Percentiles rank a stretch among this genome's conserved stretches.
These are phyloP conservation scores for Phialemoniopsis sp. DNA, from an alignment of 2,329 filamentous ascomycete genomes.

Conservation along the genomic window DNA sequence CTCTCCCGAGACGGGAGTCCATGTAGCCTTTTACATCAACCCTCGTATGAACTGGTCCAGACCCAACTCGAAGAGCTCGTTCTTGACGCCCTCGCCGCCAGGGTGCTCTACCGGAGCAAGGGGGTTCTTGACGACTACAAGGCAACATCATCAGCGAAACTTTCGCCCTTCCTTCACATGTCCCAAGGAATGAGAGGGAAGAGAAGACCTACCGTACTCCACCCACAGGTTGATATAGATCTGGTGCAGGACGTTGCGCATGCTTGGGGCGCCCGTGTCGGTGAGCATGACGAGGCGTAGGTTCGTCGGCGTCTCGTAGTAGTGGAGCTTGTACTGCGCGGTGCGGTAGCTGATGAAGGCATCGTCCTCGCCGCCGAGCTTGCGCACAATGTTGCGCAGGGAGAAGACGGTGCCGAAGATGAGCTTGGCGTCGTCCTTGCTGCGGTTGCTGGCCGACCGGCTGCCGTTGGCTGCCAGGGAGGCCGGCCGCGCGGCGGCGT, in stretches of 20 bases:
- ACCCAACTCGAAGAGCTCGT: constrained; percentile 67
- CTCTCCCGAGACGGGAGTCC: too few relatives aligned
- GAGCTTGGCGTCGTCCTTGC: constrained; percentile 82
- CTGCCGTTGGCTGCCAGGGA: constrained; percentile 2
- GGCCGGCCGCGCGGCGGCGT: constrained; percentile 5
- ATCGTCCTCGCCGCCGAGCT: constrained; percentile 90
- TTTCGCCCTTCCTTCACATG: neutral
- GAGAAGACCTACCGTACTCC: constrained; percentile 78
- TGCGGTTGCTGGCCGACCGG: constrained; percentile 17
- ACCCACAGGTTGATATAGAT: constrained; percentile 98
- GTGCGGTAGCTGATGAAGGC: constrained; percentile 94
- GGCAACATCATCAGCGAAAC: constrained; percentile 10
- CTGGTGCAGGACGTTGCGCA: constrained; percentile 92
- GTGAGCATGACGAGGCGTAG: constrained; percentile 97
- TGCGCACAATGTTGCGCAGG: constrained; percentile 92
- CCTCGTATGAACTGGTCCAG: constrained; percentile 75
- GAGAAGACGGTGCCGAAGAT: constrained; percentile 97
- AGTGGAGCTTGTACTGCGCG: constrained; percentile 95
- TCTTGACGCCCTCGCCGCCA: constrained; percentile 64
- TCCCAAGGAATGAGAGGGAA: too few relatives aligned
- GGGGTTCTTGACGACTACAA: constrained; percentile 65
- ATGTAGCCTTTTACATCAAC: constrained; percentile 53
- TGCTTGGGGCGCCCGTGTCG: constrained; percentile 81
- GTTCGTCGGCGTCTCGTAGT: constrained; percentile 95
- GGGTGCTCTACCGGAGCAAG: constrained; percentile 65